A percentile compares a stretch with the other conserved stretches of the same genome.
phyloP scores from a whole-genome alignment of 2,329 filamentous ascomycete species.

The Scleromitrula shiraiana region DNA sequence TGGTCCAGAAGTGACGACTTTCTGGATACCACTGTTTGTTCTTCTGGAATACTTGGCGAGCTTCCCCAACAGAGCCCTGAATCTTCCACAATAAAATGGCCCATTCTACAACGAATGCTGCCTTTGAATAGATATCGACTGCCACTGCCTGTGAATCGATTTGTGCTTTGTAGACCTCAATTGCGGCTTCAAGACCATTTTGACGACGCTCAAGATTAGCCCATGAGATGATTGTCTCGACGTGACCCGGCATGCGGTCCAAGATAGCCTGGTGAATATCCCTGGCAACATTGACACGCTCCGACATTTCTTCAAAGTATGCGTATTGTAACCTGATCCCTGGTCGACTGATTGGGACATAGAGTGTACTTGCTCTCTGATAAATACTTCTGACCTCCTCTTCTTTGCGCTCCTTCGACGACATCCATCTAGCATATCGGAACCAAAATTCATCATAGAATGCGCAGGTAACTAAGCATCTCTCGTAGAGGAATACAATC shows the following conservation, averaged over 20 bases:
- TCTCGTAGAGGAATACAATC: constrained; percentile 80
- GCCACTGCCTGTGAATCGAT: constrained; percentile 65
- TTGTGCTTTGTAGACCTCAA: constrained; percentile 73
- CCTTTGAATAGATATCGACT: constrained; percentile 73
- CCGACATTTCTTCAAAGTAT: constrained; percentile 84
- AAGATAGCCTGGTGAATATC: constrained; percentile 82
- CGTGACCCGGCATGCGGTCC: constrained; percentile 65
- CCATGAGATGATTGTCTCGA: constrained; percentile 82
- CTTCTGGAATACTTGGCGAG: constrained; percentile 72
- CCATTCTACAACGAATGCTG: constrained; percentile 82
- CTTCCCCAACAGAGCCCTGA: constrained; percentile 72
- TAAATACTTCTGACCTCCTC: constrained; percentile 92
- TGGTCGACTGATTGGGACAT: constrained; percentile 78
- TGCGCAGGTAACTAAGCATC: constrained; percentile 85
- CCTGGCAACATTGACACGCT: constrained; percentile 66
- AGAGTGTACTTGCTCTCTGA: constrained; percentile 74
- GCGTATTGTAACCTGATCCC: constrained; percentile 84
- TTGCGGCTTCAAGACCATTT: constrained; percentile 72
- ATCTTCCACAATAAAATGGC: constrained; percentile 80
- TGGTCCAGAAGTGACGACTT: constrained; percentile 82
- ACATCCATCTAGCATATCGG: constrained; percentile 94
- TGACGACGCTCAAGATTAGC: constrained; percentile 82
- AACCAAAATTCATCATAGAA: constrained; percentile 98
- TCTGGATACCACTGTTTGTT: constrained; percentile 80
- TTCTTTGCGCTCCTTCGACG: constrained; percentile 67